These are phyloP conservation scores for Gossypium lobatum DNA, from an alignment of 441 rosid species.

Conservation along the genomic window DNA sequence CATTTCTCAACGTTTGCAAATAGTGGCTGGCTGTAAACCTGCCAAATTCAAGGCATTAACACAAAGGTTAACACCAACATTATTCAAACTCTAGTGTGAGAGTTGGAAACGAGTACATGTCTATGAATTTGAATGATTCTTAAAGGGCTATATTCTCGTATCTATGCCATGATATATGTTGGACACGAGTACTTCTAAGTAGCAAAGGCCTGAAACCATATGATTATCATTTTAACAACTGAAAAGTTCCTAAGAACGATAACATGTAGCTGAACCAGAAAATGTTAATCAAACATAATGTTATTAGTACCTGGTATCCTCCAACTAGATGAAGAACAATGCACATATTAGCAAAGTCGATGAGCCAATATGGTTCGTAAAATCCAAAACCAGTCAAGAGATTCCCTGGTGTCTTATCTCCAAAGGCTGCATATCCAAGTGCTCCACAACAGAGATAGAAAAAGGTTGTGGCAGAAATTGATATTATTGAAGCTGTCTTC, in stretches of 20 bases:
- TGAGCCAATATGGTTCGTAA: slow-evolving; percentile 77
- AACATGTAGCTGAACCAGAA: neutral
- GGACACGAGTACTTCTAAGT: neutral
- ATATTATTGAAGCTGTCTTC: slow-evolving; percentile 54
- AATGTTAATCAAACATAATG: neutral
- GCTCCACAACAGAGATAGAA: slow-evolving; percentile 77
- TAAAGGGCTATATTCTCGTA: neutral
- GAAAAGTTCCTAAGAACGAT: no score
- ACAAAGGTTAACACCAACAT: neutral
- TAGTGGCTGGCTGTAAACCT: slow-evolving; percentile 66
- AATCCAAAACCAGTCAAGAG: slow-evolving; percentile 77
- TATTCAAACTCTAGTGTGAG: no score
- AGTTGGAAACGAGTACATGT: neutral
- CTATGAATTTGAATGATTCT: neutral
- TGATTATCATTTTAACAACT: no score
- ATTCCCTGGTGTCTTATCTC: slow-evolving; percentile 64
- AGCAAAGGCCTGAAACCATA: neutral
- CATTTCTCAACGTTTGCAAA: slow-evolving; percentile 55
- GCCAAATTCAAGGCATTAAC: neutral
- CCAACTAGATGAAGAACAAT: slow-evolving; percentile 71
- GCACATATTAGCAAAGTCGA: slow-evolving; percentile 80
- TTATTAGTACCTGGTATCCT: slow-evolving; percentile 61
- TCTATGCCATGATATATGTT: neutral
- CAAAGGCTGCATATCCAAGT: slow-evolving; percentile 85
- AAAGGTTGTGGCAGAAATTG: slow-evolving; percentile 51